Conservation (phyloP, 331 rosid species). For the Acacia pycnantha region DNA sequence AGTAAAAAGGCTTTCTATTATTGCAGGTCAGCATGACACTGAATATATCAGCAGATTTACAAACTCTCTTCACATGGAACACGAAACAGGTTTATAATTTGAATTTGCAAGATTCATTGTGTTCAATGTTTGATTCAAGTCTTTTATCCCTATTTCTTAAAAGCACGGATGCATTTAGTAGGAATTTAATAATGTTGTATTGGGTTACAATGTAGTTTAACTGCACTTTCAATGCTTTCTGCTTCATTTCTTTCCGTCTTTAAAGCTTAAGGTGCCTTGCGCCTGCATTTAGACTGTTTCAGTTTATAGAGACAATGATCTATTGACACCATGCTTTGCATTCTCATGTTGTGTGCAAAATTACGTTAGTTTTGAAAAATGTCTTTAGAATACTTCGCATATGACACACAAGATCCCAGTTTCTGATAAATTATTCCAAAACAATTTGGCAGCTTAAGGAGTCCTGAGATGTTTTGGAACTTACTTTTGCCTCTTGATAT, state of each 20-base stretch:
- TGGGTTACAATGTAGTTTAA: neutral
- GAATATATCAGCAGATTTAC: slow-evolving; percentile 87
- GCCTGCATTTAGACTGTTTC: slow-evolving; percentile 8
- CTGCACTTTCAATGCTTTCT: neutral
- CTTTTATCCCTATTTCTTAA: neutral
- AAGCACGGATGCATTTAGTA: slow-evolving; percentile 10
- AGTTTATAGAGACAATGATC: neutral
- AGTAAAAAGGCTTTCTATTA: slow-evolving; percentile 11
- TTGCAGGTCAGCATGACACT: slow-evolving; percentile 87
- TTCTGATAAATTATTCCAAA: slow-evolving; percentile 4
- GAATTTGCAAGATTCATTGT: slow-evolving; percentile 14
- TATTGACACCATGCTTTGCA: neutral
- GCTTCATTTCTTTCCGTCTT: neutral
- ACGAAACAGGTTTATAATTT: slow-evolving; percentile 82
- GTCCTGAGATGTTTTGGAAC: slow-evolving; percentile 10
- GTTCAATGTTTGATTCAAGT: neutral
- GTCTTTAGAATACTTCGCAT: neutral
- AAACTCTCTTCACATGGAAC: slow-evolving; percentile 96
- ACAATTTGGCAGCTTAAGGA: slow-evolving; percentile 7
- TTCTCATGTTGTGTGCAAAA: neutral
- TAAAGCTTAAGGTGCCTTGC: neutral
- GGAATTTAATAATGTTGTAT: neutral
- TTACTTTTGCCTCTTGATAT: slow-evolving; percentile 24
- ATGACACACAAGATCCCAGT: neutral
- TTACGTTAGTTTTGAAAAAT: neutral